Base-by-base conservation (phyloP, 768 basidiomycete species). In the Calvatia gigantea region DNA sequence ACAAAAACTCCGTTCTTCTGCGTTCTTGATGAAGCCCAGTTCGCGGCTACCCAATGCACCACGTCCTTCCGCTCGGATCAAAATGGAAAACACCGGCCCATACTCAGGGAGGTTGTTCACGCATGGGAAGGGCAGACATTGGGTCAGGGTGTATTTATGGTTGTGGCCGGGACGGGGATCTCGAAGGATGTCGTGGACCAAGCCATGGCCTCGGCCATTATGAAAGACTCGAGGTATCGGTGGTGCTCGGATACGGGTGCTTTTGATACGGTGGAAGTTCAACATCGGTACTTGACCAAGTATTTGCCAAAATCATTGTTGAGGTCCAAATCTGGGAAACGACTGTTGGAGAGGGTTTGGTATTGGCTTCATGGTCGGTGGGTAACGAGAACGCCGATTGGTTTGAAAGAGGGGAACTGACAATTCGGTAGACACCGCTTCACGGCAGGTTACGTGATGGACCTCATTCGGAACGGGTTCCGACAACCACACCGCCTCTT, bases 281-380 rank as follows among this genome's bases (percentile, higher is more conserved):
- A 77, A 47, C 63, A 60, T 14, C 61, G 54, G 8, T 79, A 77
- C 58, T 41, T 79, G 37, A 37, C 64, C 45, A 71, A 69, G 51
- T 77, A 74, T 57, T 61, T 79, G 12, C 75, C 75, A 0, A 55
- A 56, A 23, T 47, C 41, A 11, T 59, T 75, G n/a, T 48, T 73
- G 3, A 55, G 62, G 6, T 69, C 66, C 0, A 39, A 62, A 2
- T 52, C 64, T 1, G 74, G 75, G 5, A 54, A 54, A 15, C 61
- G 73, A 29, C 61, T 79, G n/a, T 47, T 73, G 41, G 69, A 73
- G 27, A 62, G 78, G 4, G 61, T 73, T 12, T 72, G 72, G 70
- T 74, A 76, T 60, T 79, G 78, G 78, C 48, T 79, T 19, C 71
- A 70, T 53, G 78, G 78, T 46, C 70, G 77, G 76, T 77, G 33